A percentile compares a stretch with the other conserved stretches of the same genome.
Conservation (phyloP, 2,329 filamentous ascomycete species). For the Exserohilum rostratum region DNA sequence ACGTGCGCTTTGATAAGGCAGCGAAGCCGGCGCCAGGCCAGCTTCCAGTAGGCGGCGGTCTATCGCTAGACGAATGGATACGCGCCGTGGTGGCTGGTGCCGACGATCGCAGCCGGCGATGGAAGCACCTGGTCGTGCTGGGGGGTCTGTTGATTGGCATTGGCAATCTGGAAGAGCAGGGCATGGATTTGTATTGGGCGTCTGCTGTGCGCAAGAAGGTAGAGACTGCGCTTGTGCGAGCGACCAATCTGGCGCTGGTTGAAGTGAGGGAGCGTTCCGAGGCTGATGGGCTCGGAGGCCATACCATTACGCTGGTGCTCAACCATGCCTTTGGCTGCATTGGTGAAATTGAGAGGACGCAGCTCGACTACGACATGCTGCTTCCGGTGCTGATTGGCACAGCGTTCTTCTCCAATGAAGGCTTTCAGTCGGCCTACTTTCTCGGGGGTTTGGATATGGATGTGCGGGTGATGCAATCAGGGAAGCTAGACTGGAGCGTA, state of each 20-base stretch:
- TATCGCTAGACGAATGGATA: constrained; percentile 63
- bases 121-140: constrained; percentile 84
- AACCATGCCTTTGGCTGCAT: constrained; percentile 78
- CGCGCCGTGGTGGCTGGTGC: constrained; percentile 65
- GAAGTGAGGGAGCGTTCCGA: constrained; percentile 59
- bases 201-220: constrained; percentile 68
- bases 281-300: constrained; percentile 56
- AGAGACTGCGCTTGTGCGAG: constrained; percentile 74
- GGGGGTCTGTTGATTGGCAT: constrained; percentile 80
- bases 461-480: constrained; percentile 58
- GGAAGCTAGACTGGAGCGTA: constrained; percentile 68
- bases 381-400: constrained; percentile 73
- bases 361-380: constrained; percentile 70
- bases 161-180: constrained; percentile 51
- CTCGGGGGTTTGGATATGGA: constrained; percentile 73
- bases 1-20: constrained; percentile 39
- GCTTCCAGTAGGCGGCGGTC: constrained; percentile 50
- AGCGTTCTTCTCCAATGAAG: constrained; percentile 72
- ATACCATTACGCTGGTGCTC: constrained; percentile 69
- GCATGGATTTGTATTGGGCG: constrained; percentile 66
- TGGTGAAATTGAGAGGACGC: constrained; percentile 62
- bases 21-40: constrained; percentile 38
- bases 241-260: constrained; percentile 74
- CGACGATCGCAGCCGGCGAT: constrained; percentile 68
- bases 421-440: constrained; percentile 78